A percentile compares a stretch with the other conserved stretches of the same genome.
Evolutionary conservation across 2,329 filamentous ascomycete species (phyloP).

Genomic region (Calonectria crousiana): DNA sequence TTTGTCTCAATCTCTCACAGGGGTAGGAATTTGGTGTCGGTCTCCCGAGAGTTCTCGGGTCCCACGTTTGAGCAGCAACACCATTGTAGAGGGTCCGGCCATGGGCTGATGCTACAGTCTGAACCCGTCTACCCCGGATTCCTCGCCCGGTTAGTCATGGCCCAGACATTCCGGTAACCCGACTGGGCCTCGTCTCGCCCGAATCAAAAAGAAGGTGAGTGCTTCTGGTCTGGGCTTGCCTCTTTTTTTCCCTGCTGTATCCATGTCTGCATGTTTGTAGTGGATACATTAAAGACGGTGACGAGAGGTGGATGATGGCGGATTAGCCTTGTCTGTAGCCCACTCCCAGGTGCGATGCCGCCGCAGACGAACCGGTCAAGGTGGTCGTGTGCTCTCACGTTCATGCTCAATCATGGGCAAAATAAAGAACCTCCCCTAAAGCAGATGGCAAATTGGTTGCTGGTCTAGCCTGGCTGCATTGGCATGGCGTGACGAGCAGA

Average conservation of each 20-base stretch:
- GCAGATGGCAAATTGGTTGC: slow-evolving; percentile 23
- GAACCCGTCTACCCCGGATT: slow-evolving; percentile 25
- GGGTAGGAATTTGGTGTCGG: neutral
- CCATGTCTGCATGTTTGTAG: slow-evolving; percentile 23
- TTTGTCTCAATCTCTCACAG: slow-evolving; percentile 25
- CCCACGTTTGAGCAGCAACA: neutral
- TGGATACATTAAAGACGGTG: slow-evolving; percentile 22
- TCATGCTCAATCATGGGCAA: slow-evolving; percentile 9
- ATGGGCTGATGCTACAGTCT: slow-evolving; percentile 11
- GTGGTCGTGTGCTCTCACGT: slow-evolving; percentile 24
- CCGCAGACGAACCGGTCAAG: slow-evolving; percentile 29
- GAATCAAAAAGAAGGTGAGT: slow-evolving; percentile 21
- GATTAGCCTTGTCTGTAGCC: neutral
- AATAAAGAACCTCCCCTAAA: slow-evolving; percentile 28
- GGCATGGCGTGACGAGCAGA: slow-evolving; percentile 36
- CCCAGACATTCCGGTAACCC: slow-evolving; percentile 12
- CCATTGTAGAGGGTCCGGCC: neutral
- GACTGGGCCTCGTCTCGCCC: slow-evolving; percentile 11
- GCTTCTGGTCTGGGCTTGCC: slow-evolving; percentile 27
- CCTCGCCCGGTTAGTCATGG: slow-evolving; percentile 4
- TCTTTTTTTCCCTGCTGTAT: slow-evolving; percentile 17
- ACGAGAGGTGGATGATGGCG: neutral
- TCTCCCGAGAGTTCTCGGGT: neutral
- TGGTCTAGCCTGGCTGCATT: slow-evolving; percentile 31
- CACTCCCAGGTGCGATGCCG: slow-evolving; percentile 14